Evolutionary conservation across 176 grass and related monocot genomes (phyloP), one percentile per base, ranked within the genome.

Genomic region (Bromus sterilis): DNA sequence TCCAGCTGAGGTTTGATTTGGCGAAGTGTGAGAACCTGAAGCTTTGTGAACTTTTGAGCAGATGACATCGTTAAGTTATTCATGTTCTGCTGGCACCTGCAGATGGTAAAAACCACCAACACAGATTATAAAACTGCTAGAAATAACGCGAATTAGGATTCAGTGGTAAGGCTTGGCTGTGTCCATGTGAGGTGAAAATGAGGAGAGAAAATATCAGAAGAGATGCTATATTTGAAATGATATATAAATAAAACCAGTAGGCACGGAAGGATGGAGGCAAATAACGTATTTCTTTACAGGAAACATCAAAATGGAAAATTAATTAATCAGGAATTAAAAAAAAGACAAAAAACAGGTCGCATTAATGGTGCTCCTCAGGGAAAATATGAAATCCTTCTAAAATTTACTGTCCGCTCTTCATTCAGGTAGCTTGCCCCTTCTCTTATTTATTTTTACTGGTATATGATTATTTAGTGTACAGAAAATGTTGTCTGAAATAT

Each of bases 1-100:
- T 94, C 94, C 57, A 97, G 91, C 72, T 97, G 94, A 79, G 94
- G 42, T 73, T 76, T 89, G 39, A 85, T 87, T 68, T 97, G 94
- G 9, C 94, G 88, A 73, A 94, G 87, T 64, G 80, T 66, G 34
- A 94, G 83, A 61, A 92, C 90, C 73, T 93, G 85, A 55, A 98
- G 76, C 76, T 93, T 94, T 35, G 84, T 89, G 48, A 94, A 98
- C 80, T 93, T 98, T 72, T 69, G 88, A 9, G 74, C 86, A 66
- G 91, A 86, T 40, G 90, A 94, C 65, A 78, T 76, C 30, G 90
- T 89, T 46, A 97, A 77, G 76, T 37, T 77, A 77, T 87, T 92
- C 92, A 94, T 94, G 89, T 89, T 93, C 51, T 87, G 67, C 35
- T 87, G 84, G 69, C 90, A 94, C 95, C 95, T 97, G 77, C 26